Percentiles rank a stretch among this genome's conserved stretches.
Conservation (phyloP, 306 rosid species). For the Medicago ruthenica region DNA sequence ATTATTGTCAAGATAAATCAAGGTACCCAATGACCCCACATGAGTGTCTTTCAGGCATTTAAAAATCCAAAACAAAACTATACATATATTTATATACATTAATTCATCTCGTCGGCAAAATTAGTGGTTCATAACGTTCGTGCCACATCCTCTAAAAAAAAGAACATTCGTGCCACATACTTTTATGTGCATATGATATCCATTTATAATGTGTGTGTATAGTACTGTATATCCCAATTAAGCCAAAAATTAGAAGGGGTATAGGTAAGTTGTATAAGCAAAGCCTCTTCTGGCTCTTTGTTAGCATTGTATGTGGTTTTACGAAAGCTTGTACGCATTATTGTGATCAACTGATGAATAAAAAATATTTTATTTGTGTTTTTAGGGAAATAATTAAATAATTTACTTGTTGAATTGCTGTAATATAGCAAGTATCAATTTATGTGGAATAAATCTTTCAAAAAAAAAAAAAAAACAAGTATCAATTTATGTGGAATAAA, state of each 20-base stretch:
- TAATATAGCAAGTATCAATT: conserved; percentile 2
- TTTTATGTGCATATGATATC: conserved; percentile 11
- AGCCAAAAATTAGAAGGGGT: background rate
- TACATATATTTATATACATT: background rate
- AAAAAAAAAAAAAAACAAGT: no score
- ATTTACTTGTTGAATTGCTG: no score
- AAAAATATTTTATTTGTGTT: background rate
- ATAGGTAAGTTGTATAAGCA: conserved; percentile 12
- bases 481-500: no score
- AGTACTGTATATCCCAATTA: background rate
- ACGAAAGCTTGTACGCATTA: conserved; percentile 39
- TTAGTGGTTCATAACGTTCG: conserved; percentile 34
- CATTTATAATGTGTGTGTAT: conserved; percentile 22
- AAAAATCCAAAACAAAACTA: background rate
- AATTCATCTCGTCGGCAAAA: background rate
- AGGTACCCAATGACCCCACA: conserved; percentile 70
- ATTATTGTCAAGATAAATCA: conserved; percentile 81
- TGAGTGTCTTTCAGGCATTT: conserved; percentile 73
- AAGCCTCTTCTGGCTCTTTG: conserved; percentile 29
- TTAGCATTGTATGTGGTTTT: conserved; percentile 27
- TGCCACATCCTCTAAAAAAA: no score
- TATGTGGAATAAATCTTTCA: conserved; percentile 35
- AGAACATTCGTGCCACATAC: no score
- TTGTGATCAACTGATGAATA: conserved; percentile 16
- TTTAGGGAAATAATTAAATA: no score